phyloP scores from a whole-genome alignment of 495 filamentous ascomycete genomes.

The Platismatia glauca region DNA sequence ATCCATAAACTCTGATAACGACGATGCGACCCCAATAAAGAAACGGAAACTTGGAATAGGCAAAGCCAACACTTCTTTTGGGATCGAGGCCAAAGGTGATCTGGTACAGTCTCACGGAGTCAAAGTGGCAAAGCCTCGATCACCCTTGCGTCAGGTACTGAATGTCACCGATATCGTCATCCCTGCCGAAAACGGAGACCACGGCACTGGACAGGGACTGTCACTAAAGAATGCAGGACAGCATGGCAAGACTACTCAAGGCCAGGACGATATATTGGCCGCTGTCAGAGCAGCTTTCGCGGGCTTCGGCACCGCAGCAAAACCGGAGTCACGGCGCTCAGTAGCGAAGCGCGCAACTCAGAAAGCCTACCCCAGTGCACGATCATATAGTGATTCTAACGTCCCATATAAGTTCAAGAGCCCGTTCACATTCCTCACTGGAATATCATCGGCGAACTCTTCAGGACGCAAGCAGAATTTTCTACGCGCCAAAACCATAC shows the following conservation, averaged over 20 bases:
- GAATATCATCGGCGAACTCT: constrained; percentile 1
- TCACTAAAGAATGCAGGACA: constrained; percentile 14
- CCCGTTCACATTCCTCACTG: constrained; percentile 6
- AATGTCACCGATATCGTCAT: constrained; percentile 15
- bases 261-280: constrained; percentile 8
- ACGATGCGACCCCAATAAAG: constrained; percentile 7
- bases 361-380: neutral
- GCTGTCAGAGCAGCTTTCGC: constrained; percentile 10
- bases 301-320: neutral
- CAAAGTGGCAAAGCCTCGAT: constrained; percentile 8
- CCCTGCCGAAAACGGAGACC: neutral
- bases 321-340: constrained; percentile 1
- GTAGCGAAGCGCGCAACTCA: neutral
- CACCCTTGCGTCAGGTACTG: constrained; percentile 14
- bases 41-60: constrained; percentile 11
- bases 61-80: neutral
- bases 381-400: constrained; percentile 2
- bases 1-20: constrained; percentile 5
- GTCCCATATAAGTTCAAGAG: constrained; percentile 3
- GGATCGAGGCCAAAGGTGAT: constrained; percentile 1
- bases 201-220: neutral
- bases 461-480: constrained; percentile 10
- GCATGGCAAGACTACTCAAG: constrained; percentile 12
- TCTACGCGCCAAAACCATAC: neutral
- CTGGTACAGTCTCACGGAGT: neutral